Evolutionary conservation across 2,329 filamentous ascomycete genomes (phyloP).

Genomic region (Orbilia blumenaviensis): DNA sequence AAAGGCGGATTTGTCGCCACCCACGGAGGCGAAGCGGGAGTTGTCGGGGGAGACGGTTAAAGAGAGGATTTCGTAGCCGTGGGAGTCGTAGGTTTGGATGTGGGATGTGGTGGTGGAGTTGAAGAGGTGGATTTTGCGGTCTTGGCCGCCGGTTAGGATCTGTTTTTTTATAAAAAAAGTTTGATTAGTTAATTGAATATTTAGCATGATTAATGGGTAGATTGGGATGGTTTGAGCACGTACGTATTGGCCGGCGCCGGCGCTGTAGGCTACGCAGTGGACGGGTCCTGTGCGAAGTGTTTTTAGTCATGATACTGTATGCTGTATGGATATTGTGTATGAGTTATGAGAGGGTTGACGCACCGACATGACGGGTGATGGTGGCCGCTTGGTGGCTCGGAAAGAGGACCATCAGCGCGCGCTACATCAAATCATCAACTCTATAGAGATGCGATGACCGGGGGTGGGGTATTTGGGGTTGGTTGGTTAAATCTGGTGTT

Average conservation of each 20-base stretch:
- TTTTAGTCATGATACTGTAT: no score
- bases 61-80: constrained; percentile 91
- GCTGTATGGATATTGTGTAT: constrained; percentile 12
- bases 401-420: constrained; percentile 55
- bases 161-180: constrained; percentile 33
- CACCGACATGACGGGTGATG: constrained; percentile 57
- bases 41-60: constrained; percentile 80
- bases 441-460: no score
- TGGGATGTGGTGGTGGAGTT: constrained; percentile 64
- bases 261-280: constrained; percentile 57
- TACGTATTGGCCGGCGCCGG: constrained; percentile 57
- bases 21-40: constrained; percentile 82
- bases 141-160: constrained; percentile 57
- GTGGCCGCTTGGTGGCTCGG: constrained; percentile 56
- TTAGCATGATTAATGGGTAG: background rate
- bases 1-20: constrained; percentile 90
- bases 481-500: no score
- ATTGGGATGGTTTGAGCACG: background rate
- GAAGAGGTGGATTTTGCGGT: constrained; percentile 60
- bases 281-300: constrained; percentile 55
- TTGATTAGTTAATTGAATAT: background rate
- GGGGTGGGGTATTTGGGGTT: no score
- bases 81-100: constrained; percentile 87
- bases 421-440: constrained; percentile 48
- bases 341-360: background rate